Evolutionary conservation across 805 yeast species (phyloP), one percentile per base, ranked within the genome.

Genomic region (Ogataea pini): DNA sequence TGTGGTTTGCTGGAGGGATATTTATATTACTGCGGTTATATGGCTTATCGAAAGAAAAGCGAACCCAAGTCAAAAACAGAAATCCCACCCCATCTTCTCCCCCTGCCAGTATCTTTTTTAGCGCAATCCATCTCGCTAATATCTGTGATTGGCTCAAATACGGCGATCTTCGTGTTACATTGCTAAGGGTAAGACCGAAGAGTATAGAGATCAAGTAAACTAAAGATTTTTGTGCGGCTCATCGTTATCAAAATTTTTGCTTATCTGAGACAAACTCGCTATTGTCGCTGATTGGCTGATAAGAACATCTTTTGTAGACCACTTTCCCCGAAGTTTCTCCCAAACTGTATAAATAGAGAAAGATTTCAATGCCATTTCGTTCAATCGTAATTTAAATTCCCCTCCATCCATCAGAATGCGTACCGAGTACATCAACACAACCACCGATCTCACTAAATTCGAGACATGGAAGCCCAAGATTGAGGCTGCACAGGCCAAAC

Each of bases 391-490:
- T 10, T 4, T 12, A 4, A 28, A 28, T 31, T 31, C 17, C 34
- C 3, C 4, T 4, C 18, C 3, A 14, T 4, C 17, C 16, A 14
- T 16, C 34, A 31, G 4, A 4, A 31, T 31, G 34, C 34, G 34
- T 16, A 31, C 34, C 16, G 34, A 31, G 9, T 49, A 36, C 44
- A 41, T 39, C 22, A 39, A 49, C 44, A 49, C 18, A 18, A 49
- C 49, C 10, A 34, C 36, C 33, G 46, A 53, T 32, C 54, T 56
- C 10, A 39, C 17, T 17, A 46, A 19, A 14, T 53, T 37, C 38
- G 47, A 46, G 43, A 12, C 28, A 14, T 65, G 66, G 68, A 52
- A 51, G 29, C 70, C 72, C 22, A 70, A 69, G 50, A 57, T 71
- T 25, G 52, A 61, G 32, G 67, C 62, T 1, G 70, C 70, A 47